A percentile compares a stretch with the other conserved stretches of the same genome.
Evolutionary conservation across 306 rosid species (phyloP).

Genomic region (Cucumis cinereus): DNA sequence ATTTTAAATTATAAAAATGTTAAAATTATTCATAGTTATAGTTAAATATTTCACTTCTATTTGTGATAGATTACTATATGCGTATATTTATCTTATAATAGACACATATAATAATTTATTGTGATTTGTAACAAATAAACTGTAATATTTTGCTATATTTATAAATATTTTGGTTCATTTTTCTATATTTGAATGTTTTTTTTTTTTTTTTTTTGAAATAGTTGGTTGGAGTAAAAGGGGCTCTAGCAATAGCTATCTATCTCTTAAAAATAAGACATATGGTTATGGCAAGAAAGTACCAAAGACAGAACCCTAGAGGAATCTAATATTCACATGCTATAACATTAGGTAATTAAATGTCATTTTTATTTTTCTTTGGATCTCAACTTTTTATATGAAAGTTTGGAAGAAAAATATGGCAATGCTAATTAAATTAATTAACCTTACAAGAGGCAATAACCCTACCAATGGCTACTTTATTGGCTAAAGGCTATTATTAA

Average conservation of each 20-base stretch:
- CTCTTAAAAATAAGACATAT: neutral
- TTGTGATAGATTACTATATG: too few relatives aligned
- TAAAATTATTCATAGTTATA: too few relatives aligned
- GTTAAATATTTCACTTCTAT: too few relatives aligned
- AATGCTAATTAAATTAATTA: neutral
- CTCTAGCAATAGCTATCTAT: neutral
- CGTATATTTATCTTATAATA: too few relatives aligned
- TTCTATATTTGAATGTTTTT: too few relatives aligned
- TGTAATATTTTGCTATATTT: too few relatives aligned
- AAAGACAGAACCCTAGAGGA: neutral
- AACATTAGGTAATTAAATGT: neutral
- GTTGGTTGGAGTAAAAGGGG: neutral
- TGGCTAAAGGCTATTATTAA: neutral
- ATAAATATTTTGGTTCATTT: too few relatives aligned
- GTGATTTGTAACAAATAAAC: too few relatives aligned
- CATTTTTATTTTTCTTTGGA: neutral
- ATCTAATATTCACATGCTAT: conserved; percentile 7
- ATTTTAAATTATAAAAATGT: too few relatives aligned
- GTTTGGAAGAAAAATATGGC: neutral
- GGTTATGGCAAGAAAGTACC: neutral
- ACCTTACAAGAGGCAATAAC: neutral
- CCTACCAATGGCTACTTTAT: neutral
- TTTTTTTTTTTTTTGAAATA: too few relatives aligned
- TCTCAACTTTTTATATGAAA: neutral
- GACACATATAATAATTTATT: too few relatives aligned